Evolutionary conservation across 2,329 filamentous ascomycete genomes (phyloP).

Genomic region (Botrytis fragariae): DNA sequence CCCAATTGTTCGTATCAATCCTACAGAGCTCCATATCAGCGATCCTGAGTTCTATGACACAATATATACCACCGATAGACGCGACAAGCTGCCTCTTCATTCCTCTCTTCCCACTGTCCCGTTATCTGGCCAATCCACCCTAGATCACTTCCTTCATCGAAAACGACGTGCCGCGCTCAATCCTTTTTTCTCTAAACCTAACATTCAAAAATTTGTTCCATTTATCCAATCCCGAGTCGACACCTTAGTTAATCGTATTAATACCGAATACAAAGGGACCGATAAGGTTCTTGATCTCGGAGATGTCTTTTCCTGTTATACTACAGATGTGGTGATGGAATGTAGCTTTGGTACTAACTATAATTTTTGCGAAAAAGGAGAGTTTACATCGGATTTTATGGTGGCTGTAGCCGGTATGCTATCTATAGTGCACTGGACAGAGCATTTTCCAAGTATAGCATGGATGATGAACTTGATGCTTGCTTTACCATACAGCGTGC

Average conservation of each 20-base stretch:
- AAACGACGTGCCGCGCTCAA: constrained; percentile 27
- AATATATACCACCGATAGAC: constrained; percentile 38
- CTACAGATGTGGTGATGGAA: constrained; percentile 32
- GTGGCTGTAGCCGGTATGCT: background rate
- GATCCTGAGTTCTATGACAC: constrained; percentile 42
- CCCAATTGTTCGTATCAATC: constrained; percentile 41
- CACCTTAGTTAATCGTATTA: background rate
- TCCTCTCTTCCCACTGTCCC: constrained; percentile 13
- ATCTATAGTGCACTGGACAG: constrained; percentile 4
- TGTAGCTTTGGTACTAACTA: constrained; percentile 26
- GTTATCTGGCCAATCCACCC: constrained; percentile 22
- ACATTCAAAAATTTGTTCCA: constrained; percentile 14
- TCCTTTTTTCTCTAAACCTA: constrained; percentile 29
- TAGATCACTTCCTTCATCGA: constrained; percentile 28
- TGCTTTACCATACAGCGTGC: constrained; percentile 3
- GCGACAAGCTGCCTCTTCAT: constrained; percentile 23
- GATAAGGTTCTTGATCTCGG: constrained; percentile 3
- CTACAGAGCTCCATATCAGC: constrained; percentile 42
- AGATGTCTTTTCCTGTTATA: constrained; percentile 9
- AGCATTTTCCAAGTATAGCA: constrained; percentile 6
- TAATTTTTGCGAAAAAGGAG: constrained; percentile 3
- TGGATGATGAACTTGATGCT: background rate
- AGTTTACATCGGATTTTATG: constrained; percentile 10
- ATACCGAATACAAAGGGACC: constrained; percentile 9
- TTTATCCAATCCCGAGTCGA: constrained; percentile 15